Conservation (phyloP, 1,284 basidiomycete genomes). For the Tranzscheliella williamsii region DNA sequence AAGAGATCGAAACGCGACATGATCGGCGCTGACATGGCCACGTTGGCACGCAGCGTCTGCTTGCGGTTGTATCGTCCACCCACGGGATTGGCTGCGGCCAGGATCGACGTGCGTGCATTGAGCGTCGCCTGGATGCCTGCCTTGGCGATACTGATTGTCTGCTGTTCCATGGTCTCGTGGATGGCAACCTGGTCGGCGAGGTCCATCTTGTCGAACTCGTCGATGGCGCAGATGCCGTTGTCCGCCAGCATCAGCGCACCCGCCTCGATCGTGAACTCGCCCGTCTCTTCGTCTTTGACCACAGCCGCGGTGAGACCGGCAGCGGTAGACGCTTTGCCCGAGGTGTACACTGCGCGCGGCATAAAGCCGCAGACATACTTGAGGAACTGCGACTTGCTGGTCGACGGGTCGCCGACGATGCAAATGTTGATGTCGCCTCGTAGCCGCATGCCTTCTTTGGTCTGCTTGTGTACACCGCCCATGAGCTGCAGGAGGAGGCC, state of each 20-base stretch:
- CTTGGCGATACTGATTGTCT: conserved; percentile 98
- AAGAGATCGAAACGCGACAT: conserved; percentile 99
- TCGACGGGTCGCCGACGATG: conserved; percentile 95
- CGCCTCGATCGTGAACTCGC: conserved; percentile 99
- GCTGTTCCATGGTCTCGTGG: conserved; percentile 99
- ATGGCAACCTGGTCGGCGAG: conserved; percentile 97
- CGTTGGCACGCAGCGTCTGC: conserved; percentile 87
- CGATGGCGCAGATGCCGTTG: conserved; percentile 98
- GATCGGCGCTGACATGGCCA: conserved; percentile 97
- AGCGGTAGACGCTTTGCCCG: conserved; percentile 96
- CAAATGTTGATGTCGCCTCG: conserved; percentile 98
- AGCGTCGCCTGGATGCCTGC: conserved; percentile 98
- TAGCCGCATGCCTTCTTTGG: conserved; percentile 91
- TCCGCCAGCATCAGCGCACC: conserved; percentile 95
- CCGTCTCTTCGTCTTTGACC: conserved; percentile 97
- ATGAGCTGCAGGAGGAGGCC: conserved; percentile 95
- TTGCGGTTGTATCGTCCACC: conserved; percentile 96
- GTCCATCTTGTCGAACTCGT: conserved; percentile 99
- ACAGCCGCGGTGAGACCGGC: conserved; percentile 98
- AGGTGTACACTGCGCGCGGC: conserved; percentile 96
- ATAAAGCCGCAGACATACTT: conserved; percentile 99
- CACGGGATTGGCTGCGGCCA: conserved; percentile 96
- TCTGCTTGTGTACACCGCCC: conserved; percentile 99
- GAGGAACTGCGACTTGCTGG: conserved; percentile 96
- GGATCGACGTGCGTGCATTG: conserved; percentile 94